Percentiles rank a stretch among this genome's conserved stretches.
Evolutionary conservation across 306 rosid genomes (phyloP).

Genomic region (Biancaea sappan): DNA sequence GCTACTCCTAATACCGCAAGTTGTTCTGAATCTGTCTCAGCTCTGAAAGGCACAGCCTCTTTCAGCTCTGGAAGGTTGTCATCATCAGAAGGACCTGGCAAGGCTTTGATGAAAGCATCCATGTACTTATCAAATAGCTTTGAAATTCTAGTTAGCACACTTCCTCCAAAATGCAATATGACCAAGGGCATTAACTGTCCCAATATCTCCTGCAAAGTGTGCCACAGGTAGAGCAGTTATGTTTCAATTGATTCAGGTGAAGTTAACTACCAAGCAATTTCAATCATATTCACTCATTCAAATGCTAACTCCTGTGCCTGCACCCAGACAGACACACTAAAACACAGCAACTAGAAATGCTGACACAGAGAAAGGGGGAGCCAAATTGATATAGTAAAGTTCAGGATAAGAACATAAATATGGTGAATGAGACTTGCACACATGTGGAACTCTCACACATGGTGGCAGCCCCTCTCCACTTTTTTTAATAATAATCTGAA

Average conservation of each 20-base stretch:
- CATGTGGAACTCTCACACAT: background rate
- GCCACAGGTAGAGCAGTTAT: constrained; percentile 16
- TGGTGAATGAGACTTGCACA: background rate
- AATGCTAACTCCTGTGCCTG: background rate
- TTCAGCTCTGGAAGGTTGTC: constrained; percentile 81
- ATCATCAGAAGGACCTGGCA: constrained; percentile 92
- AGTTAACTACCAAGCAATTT: constrained; percentile 26
- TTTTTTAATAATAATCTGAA: background rate
- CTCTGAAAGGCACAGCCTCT: constrained; percentile 72
- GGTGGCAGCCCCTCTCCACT: background rate
- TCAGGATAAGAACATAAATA: background rate
- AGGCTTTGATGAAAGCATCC: constrained; percentile 81
- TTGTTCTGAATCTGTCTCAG: constrained; percentile 95
- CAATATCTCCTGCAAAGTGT: constrained; percentile 77
- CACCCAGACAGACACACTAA: constrained; percentile 11
- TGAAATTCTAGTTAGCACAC: constrained; percentile 63
- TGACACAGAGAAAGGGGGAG: background rate
- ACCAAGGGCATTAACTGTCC: constrained; percentile 79
- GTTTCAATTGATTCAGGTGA: constrained; percentile 18
- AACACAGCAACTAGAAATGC: constrained; percentile 9
- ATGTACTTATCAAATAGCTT: constrained; percentile 85
- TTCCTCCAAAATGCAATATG: constrained; percentile 82
- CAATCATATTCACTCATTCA: constrained; percentile 6
- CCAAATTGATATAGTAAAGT: background rate
- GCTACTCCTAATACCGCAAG: constrained; percentile 89